Conservation (phyloP, 169 alveolate genomes). For the Miamiensis avidus region DNA sequence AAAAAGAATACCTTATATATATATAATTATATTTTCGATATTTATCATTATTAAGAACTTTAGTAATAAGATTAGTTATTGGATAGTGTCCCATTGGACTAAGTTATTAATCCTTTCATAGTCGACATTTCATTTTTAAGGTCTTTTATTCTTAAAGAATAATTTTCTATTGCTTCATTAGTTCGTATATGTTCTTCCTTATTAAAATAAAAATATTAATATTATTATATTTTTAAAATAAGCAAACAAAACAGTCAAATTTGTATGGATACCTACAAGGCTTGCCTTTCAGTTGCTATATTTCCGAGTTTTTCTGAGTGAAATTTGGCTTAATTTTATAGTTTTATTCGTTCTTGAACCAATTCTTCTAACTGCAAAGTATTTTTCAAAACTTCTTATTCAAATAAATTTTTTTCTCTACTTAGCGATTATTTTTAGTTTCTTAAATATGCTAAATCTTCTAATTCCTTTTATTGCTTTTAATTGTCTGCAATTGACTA, state of each 20-base stretch:
- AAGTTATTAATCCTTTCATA: slow-evolving; percentile 23
- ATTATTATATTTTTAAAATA: background rate
- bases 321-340: slow-evolving; percentile 13
- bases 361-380: slow-evolving; percentile 17
- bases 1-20: too few relatives aligned
- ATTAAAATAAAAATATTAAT: background rate
- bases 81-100: background rate
- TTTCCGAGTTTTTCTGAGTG: slow-evolving; percentile 25
- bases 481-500: slow-evolving; percentile 9
- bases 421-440: slow-evolving; percentile 7
- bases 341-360: slow-evolving; percentile 9
- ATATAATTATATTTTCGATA: too few relatives aligned
- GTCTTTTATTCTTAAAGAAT: slow-evolving; percentile 17
- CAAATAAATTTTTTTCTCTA: slow-evolving; percentile 19
- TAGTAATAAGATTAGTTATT: too few relatives aligned
- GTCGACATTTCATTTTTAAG: slow-evolving; percentile 23
- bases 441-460: slow-evolving; percentile 4
- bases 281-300: slow-evolving; percentile 6
- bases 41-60: too few relatives aligned
- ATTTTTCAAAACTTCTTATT: slow-evolving; percentile 20
- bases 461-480: background rate
- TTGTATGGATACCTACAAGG: background rate
- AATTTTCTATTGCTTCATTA: slow-evolving; percentile 2
- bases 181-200: slow-evolving; percentile 4
- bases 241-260: background rate